Conservation (phyloP, 192 early-diverging fungal genomes). For the Entomortierella lignicola region DNA sequence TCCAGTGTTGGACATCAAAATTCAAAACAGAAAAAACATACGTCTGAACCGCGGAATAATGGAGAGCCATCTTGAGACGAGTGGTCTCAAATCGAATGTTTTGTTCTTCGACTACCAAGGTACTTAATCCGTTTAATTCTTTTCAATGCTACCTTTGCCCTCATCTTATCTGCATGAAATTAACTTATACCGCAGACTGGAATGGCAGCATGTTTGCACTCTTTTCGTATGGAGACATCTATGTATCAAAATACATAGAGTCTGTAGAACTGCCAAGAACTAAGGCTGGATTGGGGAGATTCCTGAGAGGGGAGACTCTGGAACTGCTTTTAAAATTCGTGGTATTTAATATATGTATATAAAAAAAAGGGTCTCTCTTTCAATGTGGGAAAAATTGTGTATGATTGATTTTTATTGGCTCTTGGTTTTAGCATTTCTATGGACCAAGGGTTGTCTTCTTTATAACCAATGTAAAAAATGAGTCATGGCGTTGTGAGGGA, state of each 20-base stretch:
- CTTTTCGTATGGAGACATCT: constrained; percentile 10
- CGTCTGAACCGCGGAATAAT: constrained; percentile 13
- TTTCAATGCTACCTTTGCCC: constrained; percentile 9
- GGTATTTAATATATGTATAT: constrained; percentile 4
- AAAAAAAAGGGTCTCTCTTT: no score
- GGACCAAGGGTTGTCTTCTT: no score
- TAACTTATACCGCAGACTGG: constrained; percentile 15
- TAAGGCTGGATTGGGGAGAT: constrained; percentile 5
- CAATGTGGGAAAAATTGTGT: no score
- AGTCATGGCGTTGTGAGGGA: no score
- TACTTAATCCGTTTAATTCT: not conserved
- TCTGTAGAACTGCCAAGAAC: constrained; percentile 11
- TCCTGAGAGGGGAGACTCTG: constrained; percentile 7
- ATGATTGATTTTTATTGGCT: no score
- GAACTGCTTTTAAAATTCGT: constrained; percentile 4
- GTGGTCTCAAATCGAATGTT: constrained; percentile 1
- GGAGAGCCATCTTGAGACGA: constrained; percentile 10
- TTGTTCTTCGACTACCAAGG: constrained; percentile 11
- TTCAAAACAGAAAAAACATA: constrained; percentile 18
- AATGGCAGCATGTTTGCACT: constrained; percentile 15
- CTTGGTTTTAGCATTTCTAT: no score
- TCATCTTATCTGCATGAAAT: constrained; percentile 1
- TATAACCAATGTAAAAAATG: no score
- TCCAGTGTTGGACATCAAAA: constrained; percentile 3
- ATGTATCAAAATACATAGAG: constrained; percentile 10